phyloP scores from a whole-genome alignment of 2,329 filamentous ascomycete genomes.

The Bipolaris oryzae region DNA sequence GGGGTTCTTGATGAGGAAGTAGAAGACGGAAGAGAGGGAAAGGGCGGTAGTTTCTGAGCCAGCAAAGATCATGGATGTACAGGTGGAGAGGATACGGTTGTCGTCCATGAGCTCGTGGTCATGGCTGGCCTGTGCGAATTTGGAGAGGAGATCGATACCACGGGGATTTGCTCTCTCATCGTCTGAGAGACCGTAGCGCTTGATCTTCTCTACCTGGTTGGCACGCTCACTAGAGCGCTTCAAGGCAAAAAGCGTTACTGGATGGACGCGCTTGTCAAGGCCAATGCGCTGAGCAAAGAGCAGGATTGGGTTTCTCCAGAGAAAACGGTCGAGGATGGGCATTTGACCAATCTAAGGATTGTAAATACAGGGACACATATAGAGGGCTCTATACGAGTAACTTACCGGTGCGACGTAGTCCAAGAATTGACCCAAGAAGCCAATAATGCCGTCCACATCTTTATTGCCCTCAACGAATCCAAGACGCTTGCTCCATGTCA shows the following conservation, averaged over 20 bases:
- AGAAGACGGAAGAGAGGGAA: conserved; percentile 72
- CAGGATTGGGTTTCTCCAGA: conserved; percentile 77
- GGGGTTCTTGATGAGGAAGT: conserved; percentile 72
- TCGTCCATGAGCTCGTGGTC: conserved; percentile 75
- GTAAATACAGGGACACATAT: conserved; percentile 11
- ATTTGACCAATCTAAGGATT: conserved; percentile 70
- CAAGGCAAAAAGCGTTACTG: conserved; percentile 73
- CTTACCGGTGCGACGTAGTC: conserved; percentile 73
- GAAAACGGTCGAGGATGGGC: conserved; percentile 70
- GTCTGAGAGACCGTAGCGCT: conserved; percentile 49
- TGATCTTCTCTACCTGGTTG: conserved; percentile 57
- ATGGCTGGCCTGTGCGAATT: conserved; percentile 72
- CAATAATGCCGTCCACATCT: conserved; percentile 76
- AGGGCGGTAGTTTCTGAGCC: conserved; percentile 83
- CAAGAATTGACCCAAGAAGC: conserved; percentile 67
- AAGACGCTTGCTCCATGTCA: conserved; percentile 76
- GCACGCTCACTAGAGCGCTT: conserved; percentile 70
- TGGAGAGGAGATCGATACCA: conserved; percentile 68
- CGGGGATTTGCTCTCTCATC: conserved; percentile 37
- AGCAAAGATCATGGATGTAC: conserved; percentile 73
- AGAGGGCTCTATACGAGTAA: background rate
- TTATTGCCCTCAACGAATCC: conserved; percentile 77
- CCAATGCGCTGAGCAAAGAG: conserved; percentile 71
- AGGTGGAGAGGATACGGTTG: conserved; percentile 71
- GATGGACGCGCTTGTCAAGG: conserved; percentile 70